These are phyloP conservation scores for Agaricus blazei DNA, from an alignment of 768 basidiomycete genomes.

Conservation along the genomic window DNA sequence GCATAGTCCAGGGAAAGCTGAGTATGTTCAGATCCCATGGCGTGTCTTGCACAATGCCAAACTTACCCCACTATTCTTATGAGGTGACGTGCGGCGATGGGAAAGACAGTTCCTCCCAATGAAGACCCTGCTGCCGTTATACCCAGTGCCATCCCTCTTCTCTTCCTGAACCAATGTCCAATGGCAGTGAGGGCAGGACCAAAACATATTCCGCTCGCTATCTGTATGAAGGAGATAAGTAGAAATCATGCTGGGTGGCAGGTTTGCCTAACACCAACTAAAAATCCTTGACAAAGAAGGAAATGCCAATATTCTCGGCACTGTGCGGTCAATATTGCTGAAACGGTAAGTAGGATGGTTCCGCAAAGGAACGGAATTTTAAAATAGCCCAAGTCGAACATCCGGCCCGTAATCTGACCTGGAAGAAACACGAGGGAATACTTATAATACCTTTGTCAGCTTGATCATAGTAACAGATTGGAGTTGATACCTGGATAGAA, in stretches of 20 bases:
- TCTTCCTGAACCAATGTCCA: constrained; percentile 62
- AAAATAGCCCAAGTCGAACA: constrained; percentile 61
- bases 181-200: constrained; percentile 45
- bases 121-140: constrained; percentile 52
- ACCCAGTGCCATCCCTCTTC: constrained; percentile 49
- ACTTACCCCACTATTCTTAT: constrained; percentile 49
- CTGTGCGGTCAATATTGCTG: constrained; percentile 50
- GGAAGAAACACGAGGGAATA: constrained; percentile 47
- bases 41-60: neutral
- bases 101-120: constrained; percentile 58
- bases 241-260: neutral
- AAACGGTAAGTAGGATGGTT: constrained; percentile 35
- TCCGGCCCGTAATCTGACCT: constrained; percentile 45
- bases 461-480: neutral
- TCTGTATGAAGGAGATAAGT: neutral
- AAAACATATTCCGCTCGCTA: constrained; percentile 29
- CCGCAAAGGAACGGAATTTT: constrained; percentile 38
- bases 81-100: constrained; percentile 50
- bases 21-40: neutral
- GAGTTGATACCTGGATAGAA: constrained; percentile 18
- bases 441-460: constrained; percentile 20
- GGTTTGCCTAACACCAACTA: constrained; percentile 38
- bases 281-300: constrained; percentile 56
- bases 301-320: constrained; percentile 65
- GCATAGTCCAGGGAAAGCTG: constrained; percentile 69